Conservation (phyloP, 2,329 filamentous ascomycete genomes). For the Tothia fuscella region DNA sequence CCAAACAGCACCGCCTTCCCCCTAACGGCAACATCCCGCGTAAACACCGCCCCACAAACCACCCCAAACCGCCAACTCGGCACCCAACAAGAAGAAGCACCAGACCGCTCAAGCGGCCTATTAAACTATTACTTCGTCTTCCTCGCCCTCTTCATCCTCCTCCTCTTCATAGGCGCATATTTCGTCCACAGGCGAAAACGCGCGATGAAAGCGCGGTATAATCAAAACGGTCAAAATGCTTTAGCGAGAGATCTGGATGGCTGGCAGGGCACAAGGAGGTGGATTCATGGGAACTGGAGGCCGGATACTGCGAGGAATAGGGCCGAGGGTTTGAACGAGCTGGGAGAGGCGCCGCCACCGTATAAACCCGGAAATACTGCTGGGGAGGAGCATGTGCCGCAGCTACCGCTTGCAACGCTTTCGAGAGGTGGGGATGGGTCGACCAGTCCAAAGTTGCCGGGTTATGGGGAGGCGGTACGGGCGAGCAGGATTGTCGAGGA, state of each 20-base stretch:
- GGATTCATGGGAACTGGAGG: slow-evolving; percentile 12
- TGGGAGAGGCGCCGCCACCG: slow-evolving; percentile 53
- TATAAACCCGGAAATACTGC: slow-evolving; percentile 31
- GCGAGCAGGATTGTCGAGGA: background rate
- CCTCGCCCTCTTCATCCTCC: slow-evolving; percentile 38
- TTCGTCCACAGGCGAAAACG: slow-evolving; percentile 34
- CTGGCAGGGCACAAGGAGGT: slow-evolving; percentile 17
- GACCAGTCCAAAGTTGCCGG: slow-evolving; percentile 2
- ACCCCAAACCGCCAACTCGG: background rate
- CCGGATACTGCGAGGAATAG: slow-evolving; percentile 17
- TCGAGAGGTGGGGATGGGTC: slow-evolving; percentile 1
- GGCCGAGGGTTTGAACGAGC: slow-evolving; percentile 50
- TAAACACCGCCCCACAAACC: slow-evolving; percentile 2
- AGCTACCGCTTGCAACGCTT: slow-evolving; percentile 3
- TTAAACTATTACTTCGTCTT: slow-evolving; percentile 45
- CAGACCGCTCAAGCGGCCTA: slow-evolving; percentile 16
- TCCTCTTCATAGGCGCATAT: slow-evolving; percentile 30
- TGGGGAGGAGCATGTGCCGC: background rate
- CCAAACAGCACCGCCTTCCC: background rate
- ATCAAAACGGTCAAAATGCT: slow-evolving; percentile 21
- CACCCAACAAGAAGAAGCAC: background rate
- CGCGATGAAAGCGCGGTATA: slow-evolving; percentile 20
- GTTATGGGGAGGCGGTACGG: slow-evolving; percentile 1
- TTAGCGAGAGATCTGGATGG: slow-evolving; percentile 26
- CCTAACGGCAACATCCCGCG: background rate